Conservation (phyloP, 345 rosid genomes). For the Mallotus nudiflorus region DNA sequence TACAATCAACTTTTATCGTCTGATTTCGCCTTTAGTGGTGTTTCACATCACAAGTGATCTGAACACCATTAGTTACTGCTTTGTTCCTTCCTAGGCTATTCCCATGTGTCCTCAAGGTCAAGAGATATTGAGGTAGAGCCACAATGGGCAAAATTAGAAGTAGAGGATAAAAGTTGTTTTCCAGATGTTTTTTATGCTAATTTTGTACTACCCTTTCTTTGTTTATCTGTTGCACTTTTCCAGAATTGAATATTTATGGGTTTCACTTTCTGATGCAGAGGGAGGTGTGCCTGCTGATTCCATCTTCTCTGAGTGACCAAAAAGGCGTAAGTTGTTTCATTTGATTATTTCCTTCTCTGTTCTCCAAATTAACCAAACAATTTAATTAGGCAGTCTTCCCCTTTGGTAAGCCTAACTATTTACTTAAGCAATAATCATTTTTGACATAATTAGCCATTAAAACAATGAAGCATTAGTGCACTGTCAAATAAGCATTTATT, state of each 20-base stretch:
- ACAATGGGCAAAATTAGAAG: too few relatives aligned
- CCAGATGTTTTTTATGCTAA: neutral
- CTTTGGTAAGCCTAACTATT: neutral
- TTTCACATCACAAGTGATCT: conserved; percentile 1
- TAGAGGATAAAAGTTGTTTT: neutral
- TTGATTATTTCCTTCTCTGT: neutral
- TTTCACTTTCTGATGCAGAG: conserved; percentile 58
- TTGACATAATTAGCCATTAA: neutral
- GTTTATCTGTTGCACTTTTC: too few relatives aligned
- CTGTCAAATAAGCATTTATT: neutral
- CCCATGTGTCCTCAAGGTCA: neutral
- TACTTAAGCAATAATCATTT: neutral
- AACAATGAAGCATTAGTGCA: neutral
- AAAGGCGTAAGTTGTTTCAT: conserved; percentile 73
- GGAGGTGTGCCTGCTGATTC: conserved; percentile 84
- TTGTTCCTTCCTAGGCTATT: neutral
- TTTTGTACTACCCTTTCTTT: neutral
- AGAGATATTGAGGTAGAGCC: neutral
- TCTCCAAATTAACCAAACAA: neutral
- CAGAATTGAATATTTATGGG: neutral
- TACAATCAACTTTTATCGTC: neutral
- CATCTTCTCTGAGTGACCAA: conserved; percentile 59
- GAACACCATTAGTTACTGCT: neutral
- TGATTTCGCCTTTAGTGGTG: neutral
- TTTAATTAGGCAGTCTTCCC: neutral